Evolutionary conservation across 2,329 filamentous ascomycete species (phyloP).

Genomic region (Venturia oleaginea): DNA sequence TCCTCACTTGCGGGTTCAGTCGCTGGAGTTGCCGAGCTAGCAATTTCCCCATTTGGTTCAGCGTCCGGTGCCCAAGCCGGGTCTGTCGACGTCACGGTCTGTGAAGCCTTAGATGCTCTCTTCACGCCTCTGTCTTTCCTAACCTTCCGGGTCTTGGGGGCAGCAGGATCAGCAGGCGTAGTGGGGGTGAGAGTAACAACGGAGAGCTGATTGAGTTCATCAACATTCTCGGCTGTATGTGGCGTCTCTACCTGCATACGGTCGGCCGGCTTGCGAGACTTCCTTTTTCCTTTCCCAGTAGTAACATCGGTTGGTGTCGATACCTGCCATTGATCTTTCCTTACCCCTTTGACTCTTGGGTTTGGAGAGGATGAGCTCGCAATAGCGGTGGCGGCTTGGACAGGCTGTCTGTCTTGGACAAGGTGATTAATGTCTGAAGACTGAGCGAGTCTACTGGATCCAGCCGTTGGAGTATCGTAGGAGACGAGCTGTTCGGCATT

Average conservation of each 20-base stretch:
- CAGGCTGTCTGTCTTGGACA: neutral
- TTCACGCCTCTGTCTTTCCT: constrained; percentile 21
- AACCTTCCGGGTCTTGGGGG: constrained; percentile 22
- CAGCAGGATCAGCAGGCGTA: neutral
- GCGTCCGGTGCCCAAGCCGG: neutral
- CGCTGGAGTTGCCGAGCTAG: neutral
- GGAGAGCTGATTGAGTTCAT: neutral
- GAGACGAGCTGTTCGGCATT: neutral
- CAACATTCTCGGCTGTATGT: constrained; percentile 45
- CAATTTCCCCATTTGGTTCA: constrained; percentile 8
- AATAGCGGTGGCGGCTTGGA: neutral
- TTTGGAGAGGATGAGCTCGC: neutral
- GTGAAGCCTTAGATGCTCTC: neutral
- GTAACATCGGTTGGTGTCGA: constrained; percentile 7
- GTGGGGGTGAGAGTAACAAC: neutral
- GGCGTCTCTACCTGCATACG: constrained; percentile 63
- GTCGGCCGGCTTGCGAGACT: constrained; percentile 96
- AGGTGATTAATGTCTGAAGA: neutral
- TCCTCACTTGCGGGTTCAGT: neutral
- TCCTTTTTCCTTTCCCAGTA: constrained; percentile 45
- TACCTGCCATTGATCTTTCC: constrained; percentile 10
- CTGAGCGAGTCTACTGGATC: neutral
- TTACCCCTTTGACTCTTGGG: neutral
- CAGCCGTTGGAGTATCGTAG: neutral
- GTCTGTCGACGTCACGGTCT: neutral